Conservation (phyloP, 208 protist genomes). For the Strigomonas oncopelti region DNA sequence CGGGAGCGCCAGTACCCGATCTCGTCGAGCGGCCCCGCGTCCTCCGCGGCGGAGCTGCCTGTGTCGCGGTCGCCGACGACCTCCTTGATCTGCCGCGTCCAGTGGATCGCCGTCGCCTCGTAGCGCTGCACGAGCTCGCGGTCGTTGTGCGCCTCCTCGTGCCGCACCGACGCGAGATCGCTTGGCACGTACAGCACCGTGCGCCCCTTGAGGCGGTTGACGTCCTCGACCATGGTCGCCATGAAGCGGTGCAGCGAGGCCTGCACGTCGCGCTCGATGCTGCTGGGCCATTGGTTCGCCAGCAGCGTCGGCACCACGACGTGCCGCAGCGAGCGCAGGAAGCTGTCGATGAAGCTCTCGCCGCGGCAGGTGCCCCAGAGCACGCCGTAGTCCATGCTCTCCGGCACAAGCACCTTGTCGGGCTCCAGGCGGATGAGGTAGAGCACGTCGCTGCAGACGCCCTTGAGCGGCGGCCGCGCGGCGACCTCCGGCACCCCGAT, state of each 20-base stretch:
- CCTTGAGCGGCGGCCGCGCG: constrained; percentile 24
- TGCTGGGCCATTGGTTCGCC: constrained; percentile 91
- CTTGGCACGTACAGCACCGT: constrained; percentile 98
- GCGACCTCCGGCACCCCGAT: constrained; percentile 31
- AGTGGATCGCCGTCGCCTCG: constrained; percentile 97
- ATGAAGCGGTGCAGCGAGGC: constrained; percentile 96
- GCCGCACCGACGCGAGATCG: constrained; percentile 63
- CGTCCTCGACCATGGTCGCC: constrained; percentile 94
- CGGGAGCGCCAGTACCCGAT: constrained; percentile 95
- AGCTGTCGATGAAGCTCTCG: constrained; percentile 70
- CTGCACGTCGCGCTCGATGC: constrained; percentile 94
- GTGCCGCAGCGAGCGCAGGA: constrained; percentile 83
- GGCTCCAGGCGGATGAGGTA: constrained; percentile 81
- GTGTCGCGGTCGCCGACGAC: constrained; percentile 82
- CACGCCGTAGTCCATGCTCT: constrained; percentile 83
- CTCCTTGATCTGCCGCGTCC: constrained; percentile 98
- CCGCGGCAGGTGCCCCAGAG: constrained; percentile 74
- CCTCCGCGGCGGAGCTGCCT: constrained; percentile 34
- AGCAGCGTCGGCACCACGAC: constrained; percentile 84
- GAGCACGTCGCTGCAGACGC: constrained; percentile 51
- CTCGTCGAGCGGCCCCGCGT: constrained; percentile 92
- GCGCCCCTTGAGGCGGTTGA: constrained; percentile 89
- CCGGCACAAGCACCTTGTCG: constrained; percentile 75
- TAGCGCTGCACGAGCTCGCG: constrained; percentile 96
- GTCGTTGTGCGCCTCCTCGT: constrained; percentile 70